phyloP scores from a whole-genome alignment of 352 stramenopile genomes.

The Phytophthora brassicae region DNA sequence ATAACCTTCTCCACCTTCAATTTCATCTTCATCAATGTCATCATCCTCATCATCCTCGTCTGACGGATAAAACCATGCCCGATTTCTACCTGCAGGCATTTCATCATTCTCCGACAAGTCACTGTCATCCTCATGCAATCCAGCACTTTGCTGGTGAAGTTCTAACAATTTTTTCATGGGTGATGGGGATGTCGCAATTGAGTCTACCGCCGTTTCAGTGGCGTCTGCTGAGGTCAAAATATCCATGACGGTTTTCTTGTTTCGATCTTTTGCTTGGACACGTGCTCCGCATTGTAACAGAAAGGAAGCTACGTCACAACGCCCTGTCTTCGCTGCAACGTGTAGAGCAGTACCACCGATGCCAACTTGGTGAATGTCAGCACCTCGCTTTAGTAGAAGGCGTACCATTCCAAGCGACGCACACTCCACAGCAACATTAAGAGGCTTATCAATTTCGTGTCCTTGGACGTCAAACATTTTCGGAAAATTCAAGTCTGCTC shows the following conservation, averaged over 20 bases:
- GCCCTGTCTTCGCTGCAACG: constrained; percentile 50
- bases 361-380: constrained; percentile 63
- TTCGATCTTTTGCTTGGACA: constrained; percentile 47
- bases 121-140: constrained; percentile 41
- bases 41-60: constrained; percentile 54
- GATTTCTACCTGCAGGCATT: constrained; percentile 18
- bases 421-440: constrained; percentile 62
- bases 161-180: constrained; percentile 62
- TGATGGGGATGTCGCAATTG: constrained; percentile 20
- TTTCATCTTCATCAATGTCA: constrained; percentile 52
- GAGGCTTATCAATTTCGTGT: constrained; percentile 63
- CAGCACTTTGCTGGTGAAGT: constrained; percentile 35
- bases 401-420: constrained; percentile 74
- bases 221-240: constrained; percentile 26
- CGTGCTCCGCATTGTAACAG: constrained; percentile 76
- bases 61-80: constrained; percentile 47
- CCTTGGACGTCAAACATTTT: constrained; percentile 45
- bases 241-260: constrained; percentile 58
- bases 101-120: constrained; percentile 54
- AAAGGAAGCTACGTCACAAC: constrained; percentile 79
- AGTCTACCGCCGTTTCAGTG: constrained; percentile 1
- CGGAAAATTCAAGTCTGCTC: constrained; percentile 69
- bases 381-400: constrained; percentile 75
- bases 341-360: constrained; percentile 65
- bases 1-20: constrained; percentile 55